Evolutionary conservation across 2,329 filamentous ascomycete species (phyloP), one percentile per base, ranked within the genome.

Genomic region (Fusarium agapanthi): DNA sequence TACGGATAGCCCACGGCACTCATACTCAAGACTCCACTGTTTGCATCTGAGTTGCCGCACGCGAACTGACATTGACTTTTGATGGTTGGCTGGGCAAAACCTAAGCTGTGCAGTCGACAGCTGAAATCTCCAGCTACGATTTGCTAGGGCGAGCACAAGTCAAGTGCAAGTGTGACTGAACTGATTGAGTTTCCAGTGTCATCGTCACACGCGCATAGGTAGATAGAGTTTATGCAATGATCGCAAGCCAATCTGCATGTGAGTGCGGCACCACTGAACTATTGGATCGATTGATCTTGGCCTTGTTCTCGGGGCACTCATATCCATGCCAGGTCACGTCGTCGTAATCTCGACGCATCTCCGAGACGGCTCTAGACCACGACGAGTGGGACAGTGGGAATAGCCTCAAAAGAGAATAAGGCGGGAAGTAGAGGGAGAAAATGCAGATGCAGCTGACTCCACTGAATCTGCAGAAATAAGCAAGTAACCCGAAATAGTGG

Each of bases 401-500:
- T 54, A 72, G 69, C 60, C 38, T 69, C 69, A 69, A 51, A 60
- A 43, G 60, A 65, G 41, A 58, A 58, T 54, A 62, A 43, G 32
- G 32, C 32, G 59, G 38, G 37, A 41, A 26, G 37, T 18, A 40
- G 14, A 38, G 28, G 22, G 22, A 37, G 18, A 43, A 67, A n/a
- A 18, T 34, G 32, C 32, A 54, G 20, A 35, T 15, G 58, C 38
- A 61, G 38, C 38, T n/a, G 38, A 50, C 57, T 38, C 66, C 66
- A 69, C 55, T 37, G 65, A 61, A 50, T 32, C 59, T 61, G 48
- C 45, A 60, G 43, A 58, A 61, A 62, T 56, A 65, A 70, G 60
- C 54, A 74, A 53, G 44, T 55, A 66, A 69, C 51, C 55, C 69
- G 60, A 57, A 54, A 65, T 67, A 65, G 73, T 76, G 73, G 40